Evolutionary conservation across 1,139 yeast species (phyloP).

Genomic region (Blastobotrys serpentis): DNA sequence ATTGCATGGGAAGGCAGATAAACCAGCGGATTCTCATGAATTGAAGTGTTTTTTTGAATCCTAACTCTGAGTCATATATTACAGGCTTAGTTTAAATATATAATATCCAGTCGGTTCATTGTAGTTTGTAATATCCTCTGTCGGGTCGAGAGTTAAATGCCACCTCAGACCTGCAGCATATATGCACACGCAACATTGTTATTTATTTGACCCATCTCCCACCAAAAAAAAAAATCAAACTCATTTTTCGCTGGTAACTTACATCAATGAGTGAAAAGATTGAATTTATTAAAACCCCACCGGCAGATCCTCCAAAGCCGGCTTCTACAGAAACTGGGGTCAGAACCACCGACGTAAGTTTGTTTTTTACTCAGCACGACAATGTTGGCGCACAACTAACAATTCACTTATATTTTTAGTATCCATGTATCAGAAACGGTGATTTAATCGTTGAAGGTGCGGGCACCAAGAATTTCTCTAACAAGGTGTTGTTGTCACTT

Average conservation of each 20-base stretch:
- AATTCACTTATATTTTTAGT: constrained; percentile 23
- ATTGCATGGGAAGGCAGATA: too few species aligned
- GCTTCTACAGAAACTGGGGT: constrained; percentile 55
- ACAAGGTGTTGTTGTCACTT: constrained; percentile 52
- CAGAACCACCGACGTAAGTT: constrained; percentile 51
- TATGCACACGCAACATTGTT: neutral
- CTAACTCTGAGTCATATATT: too few species aligned
- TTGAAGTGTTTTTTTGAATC: too few species aligned
- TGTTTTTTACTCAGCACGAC: too few species aligned
- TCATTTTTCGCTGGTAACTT: neutral
- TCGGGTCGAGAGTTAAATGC: neutral
- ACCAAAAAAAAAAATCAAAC: neutral
- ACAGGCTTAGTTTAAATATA: too few species aligned
- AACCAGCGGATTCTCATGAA: too few species aligned
- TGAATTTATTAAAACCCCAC: constrained; percentile 60
- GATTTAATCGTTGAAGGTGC: constrained; percentile 93
- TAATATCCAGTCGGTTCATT: too few species aligned
- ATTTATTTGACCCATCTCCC: neutral
- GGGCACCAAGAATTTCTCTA: constrained; percentile 74
- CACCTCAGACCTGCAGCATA: neutral
- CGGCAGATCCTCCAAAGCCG: constrained; percentile 52
- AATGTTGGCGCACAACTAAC: too few species aligned
- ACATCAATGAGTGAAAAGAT: constrained; percentile 23
- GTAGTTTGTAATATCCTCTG: too few species aligned
- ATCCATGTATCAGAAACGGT: constrained; percentile 78